Evolutionary conservation across 345 rosid genomes (phyloP), one percentile per base, ranked within the genome.

Genomic region (Geranium brycei): DNA sequence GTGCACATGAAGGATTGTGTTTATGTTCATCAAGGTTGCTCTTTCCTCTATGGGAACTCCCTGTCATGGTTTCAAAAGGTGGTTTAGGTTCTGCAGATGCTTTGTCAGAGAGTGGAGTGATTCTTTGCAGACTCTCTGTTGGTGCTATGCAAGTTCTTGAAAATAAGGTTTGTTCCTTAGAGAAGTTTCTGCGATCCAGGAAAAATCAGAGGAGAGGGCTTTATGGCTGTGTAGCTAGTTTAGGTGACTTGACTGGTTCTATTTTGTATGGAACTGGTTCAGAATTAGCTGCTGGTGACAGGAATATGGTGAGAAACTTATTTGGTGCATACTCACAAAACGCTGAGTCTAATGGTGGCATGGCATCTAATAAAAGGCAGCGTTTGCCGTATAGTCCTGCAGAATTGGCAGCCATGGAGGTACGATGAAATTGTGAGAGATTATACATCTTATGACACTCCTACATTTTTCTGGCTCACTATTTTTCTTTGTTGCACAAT

Each of bases 321-420:
- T 88, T 90, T 77, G 95, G 91, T 66, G 62, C 89, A 59, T 79
- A 86, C 68, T 66, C 87, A 51, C 66, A 68, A 66, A 79, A 72
- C 72, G 67, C 68, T 68, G 91, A 85, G 62, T 71, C 97, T 69
- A 81, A 75, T 68, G 92, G 87, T 69, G 67, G 75, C 51, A 91
- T 76, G 64, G 56, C 89, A 57, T 80, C 84, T 31, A 86, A 75
- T 80, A 93, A 93, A 82, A 83, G 99, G 72, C 96, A 81, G 77
- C 74, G 92, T 23, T 75, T 86, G 67, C 95, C 97, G 28, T 86
- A 81, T 71, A 86, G 85, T 73, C 85, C 95, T 72, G 82, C 95
- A 68, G 99, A 93, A 72, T 77, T 90, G 84, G 96, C 96, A 66
- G 95, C 96, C 68, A 81, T 78, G 82, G 99, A 90, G 95, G 99